Evolutionary conservation across 768 basidiomycete genomes (phyloP), one percentile per base, ranked within the genome.

Genomic region (Kwoniella sp.): DNA sequence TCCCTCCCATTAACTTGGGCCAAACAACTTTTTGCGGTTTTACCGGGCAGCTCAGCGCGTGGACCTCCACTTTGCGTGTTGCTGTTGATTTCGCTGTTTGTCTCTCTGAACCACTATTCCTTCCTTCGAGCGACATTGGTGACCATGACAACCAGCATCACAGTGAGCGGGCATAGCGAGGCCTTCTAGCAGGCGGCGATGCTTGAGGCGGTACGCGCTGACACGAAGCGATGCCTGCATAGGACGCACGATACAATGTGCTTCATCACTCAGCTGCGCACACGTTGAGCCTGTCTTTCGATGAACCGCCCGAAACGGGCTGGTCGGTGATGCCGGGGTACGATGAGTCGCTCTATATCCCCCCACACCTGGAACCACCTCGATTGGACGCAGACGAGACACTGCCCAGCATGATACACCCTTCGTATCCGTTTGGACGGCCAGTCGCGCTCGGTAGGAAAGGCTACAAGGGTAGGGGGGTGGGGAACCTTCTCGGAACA

Each of bases 311-410:
- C 6, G 65, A 70, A 53, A 63, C 64, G 43, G 68, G 68, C 25
- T 70, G 68, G 68, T 53, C 52, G 29, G 65, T 70, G 10, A 70
- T 70, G 68, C 68, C 68, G 26, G 68, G 68, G 14, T 70, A 51
- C 51, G 68, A 70, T 42, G 60, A 70, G 27, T 48, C 67, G 3
- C 50, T 69, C 15, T 29, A 57, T 19, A 63, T 70, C 31, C 68
- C 65, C 1, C n/a, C 27, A 7, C 48, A 64, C 43, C 58, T 67
- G 14, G 65, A 70, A 41, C 68, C 68, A n/a, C 65, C 63, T 3
- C 27, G 57, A 17, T 36, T 60, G 14, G 68, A 70, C 41, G 60
- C 65, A 15, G 68, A 70, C 39, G 68, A 70, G 38, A 65, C 59
- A 2, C 46, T 70, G 7, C 68, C 68, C 6, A 53, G 51, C 42